Evolutionary conservation across 2,329 filamentous ascomycete species (phyloP).

Genomic region (Cercospora sesami): DNA sequence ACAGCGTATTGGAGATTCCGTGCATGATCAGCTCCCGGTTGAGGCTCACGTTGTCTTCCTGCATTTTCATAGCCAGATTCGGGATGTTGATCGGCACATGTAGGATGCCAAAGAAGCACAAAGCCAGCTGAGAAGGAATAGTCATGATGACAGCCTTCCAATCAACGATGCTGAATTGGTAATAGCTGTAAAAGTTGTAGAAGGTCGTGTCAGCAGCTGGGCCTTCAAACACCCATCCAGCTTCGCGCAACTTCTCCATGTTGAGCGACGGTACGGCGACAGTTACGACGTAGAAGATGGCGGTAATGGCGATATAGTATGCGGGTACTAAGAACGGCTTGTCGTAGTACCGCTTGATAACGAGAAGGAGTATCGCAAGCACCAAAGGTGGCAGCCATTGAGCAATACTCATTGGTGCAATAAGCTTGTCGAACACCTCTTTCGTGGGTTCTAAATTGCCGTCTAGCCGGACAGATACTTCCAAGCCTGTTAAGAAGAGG

Average conservation of each 20-base stretch:
- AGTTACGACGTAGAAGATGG: conserved; percentile 76
- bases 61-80: conserved; percentile 82
- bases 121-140: conserved; percentile 89
- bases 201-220: conserved; percentile 85
- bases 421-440: conserved; percentile 71
- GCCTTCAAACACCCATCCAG: conserved; percentile 89
- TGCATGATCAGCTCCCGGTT: conserved; percentile 91
- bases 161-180: conserved; percentile 64
- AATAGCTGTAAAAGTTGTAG: conserved; percentile 97
- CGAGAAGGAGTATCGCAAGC: conserved; percentile 73
- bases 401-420: conserved; percentile 70
- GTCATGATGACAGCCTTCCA: conserved; percentile 82
- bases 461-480: conserved; percentile 86
- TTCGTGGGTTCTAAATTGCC: conserved; percentile 81
- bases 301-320: conserved; percentile 78
- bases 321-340: conserved; percentile 83
- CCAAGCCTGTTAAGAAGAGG: conserved; percentile 83
- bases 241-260: conserved; percentile 64
- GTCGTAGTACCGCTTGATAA: conserved; percentile 71
- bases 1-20: conserved; percentile 88
- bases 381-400: conserved; percentile 81
- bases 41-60: conserved; percentile 88
- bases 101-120: conserved; percentile 95
- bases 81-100: conserved; percentile 98
- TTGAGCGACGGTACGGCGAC: conserved; percentile 67